A percentile compares a stretch with the other conserved stretches of the same genome.
Evolutionary conservation across 1,284 basidiomycete genomes (phyloP).

Genomic region (Cutaneotrichosporon cutaneum): DNA sequence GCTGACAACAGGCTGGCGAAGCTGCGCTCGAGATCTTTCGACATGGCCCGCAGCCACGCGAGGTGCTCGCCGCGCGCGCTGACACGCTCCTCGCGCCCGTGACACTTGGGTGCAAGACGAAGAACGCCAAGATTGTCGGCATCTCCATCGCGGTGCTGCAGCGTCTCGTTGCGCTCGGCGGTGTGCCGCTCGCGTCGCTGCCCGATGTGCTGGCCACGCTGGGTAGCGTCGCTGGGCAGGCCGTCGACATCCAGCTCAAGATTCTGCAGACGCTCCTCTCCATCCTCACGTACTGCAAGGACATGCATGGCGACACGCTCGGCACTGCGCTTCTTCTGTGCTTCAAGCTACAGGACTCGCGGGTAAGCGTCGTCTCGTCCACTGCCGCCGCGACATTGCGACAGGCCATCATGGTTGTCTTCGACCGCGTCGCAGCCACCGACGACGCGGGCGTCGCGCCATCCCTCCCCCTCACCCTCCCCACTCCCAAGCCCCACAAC

Average conservation of each 20-base stretch:
- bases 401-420: constrained; percentile 95
- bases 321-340: constrained; percentile 82
- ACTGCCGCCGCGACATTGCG: constrained; percentile 95
- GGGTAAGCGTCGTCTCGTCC: constrained; percentile 92
- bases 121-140: constrained; percentile 88
- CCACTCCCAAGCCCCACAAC: not conserved
- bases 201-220: constrained; percentile 77
- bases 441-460: not conserved
- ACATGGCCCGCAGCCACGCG: constrained; percentile 62
- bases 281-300: constrained; percentile 79
- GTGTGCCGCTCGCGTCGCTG: constrained; percentile 66
- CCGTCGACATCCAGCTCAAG: constrained; percentile 90
- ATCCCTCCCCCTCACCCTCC: not conserved
- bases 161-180: constrained; percentile 80
- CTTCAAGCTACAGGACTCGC: constrained; percentile 91
- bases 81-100: constrained; percentile 82
- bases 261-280: constrained; percentile 87
- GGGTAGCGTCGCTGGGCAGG: constrained; percentile 81
- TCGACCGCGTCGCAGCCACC: constrained; percentile 72
- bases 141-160: constrained; percentile 89
- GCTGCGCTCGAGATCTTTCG: constrained; percentile 76
- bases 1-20: constrained; percentile 63
- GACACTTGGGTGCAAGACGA: constrained; percentile 90
- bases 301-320: constrained; percentile 73
- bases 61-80: constrained; percentile 61